Evolutionary conservation across 106 monocot genomes (phyloP).

Genomic region (Apostasia shenzhenica): DNA sequence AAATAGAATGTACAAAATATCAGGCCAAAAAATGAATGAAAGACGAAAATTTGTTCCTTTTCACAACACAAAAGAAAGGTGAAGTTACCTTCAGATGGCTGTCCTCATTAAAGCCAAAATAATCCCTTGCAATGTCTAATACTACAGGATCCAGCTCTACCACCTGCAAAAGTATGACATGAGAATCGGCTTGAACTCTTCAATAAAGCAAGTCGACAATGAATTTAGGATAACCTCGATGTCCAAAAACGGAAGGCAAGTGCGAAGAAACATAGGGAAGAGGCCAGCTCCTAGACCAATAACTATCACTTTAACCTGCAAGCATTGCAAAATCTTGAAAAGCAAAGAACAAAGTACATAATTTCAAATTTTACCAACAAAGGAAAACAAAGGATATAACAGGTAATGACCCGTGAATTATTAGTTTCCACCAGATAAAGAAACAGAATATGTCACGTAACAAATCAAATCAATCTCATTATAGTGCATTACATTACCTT

Average conservation of each 20-base stretch:
- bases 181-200: background rate
- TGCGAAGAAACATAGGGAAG: constrained; percentile 80
- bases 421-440: background rate
- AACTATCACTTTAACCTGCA: constrained; percentile 57
- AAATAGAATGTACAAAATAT: too few species aligned
- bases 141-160: constrained; percentile 88
- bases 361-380: background rate
- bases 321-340: background rate
- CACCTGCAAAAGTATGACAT: constrained; percentile 35
- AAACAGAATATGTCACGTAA: background rate
- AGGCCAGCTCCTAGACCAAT: constrained; percentile 96
- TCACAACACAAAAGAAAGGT: background rate
- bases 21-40: background rate
- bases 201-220: constrained; percentile 2
- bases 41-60: background rate
- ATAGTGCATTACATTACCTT: constrained; percentile 35
- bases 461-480: background rate
- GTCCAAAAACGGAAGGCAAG: constrained; percentile 67
- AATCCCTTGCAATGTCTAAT: constrained; percentile 58
- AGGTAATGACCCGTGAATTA: background rate
- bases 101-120: constrained; percentile 69
- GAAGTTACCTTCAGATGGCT: constrained; percentile 48
- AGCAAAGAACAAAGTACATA: background rate
- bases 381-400: too few species aligned
- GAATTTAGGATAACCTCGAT: constrained; percentile 52